Evolutionary conservation across 345 rosid species (phyloP), one percentile per base, ranked within the genome.

Genomic region (Aurinia saxatilis): DNA sequence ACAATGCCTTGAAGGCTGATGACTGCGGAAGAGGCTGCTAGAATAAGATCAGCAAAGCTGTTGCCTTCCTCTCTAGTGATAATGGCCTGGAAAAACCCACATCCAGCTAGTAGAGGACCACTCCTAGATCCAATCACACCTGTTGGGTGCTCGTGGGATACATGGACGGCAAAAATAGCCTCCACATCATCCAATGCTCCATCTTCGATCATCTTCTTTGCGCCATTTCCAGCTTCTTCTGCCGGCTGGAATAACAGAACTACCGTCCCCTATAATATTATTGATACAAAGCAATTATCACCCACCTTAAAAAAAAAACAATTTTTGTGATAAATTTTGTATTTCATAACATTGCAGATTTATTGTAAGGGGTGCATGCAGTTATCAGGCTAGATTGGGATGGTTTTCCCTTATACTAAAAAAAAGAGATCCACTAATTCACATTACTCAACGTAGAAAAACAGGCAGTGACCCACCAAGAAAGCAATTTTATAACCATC

Each of bases 151-250:
- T 80, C 70, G 35, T 91, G 96, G n/a, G 95, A 87, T 8, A 91
- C 96, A 16, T 91, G 98, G 31, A 78, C 79, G 0, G 93, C 95
- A 23, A 91, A 91, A 37, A 87, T 87, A 52, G 93, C 96, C 46
- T 85, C 86, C 9, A 91, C 80, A 35, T 85, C 71, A 2, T 84
- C 91, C 3, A 87, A 65, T 0, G 90, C 96, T 4, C 86, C 91
- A 6, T 91, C 98, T 64, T 67, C 78, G 0, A 91, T 91, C 98
- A 91, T 85, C 31, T 71, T 42, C 50, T 87, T 91, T 10, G 98
- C 98, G 6, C 98, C 98, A 25, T 91, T 91, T 15, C 98, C 98
- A 11, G 96, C 98, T 81, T 91, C 98, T 75, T 91, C 98, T 4
- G 98, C 96, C 1, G 98, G 96, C 65, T 91, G 98, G 50, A 91